phyloP scores from a whole-genome alignment of 495 filamentous ascomycete species.

The Penicillium robsamsonii region DNA sequence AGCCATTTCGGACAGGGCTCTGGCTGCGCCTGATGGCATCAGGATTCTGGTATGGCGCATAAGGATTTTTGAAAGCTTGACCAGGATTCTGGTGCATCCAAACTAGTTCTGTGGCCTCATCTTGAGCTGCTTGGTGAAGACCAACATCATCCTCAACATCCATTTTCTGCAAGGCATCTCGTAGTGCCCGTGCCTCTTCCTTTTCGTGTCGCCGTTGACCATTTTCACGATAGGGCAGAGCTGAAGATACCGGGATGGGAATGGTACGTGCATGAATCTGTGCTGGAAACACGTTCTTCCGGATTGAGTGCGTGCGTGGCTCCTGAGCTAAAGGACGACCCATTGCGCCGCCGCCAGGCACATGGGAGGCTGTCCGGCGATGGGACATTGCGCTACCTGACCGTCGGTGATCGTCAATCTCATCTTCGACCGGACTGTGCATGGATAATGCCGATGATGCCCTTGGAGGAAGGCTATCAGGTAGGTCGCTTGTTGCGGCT shows the following conservation, averaged over 20 bases:
- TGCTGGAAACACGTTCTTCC: conserved; percentile 46
- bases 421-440: conserved; percentile 22
- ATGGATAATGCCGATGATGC: conserved; percentile 49
- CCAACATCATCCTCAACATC: conserved; percentile 67
- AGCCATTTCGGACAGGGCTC: conserved; percentile 61
- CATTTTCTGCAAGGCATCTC: conserved; percentile 79
- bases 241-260: conserved; percentile 40
- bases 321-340: conserved; percentile 49
- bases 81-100: conserved; percentile 76
- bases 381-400: conserved; percentile 53
- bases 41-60: conserved; percentile 58
- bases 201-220: conserved; percentile 82
- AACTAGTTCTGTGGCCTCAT: conserved; percentile 85
- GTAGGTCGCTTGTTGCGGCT: conserved; percentile 32
- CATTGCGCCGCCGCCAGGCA: conserved; percentile 26
- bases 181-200: conserved; percentile 74
- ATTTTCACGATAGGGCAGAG: conserved; percentile 71
- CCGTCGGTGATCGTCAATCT: conserved; percentile 35
- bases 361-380: conserved; percentile 42
- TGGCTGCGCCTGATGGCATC: conserved; percentile 27
- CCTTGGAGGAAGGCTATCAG: conserved; percentile 41
- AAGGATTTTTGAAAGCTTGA: conserved; percentile 50
- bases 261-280: conserved; percentile 28
- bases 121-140: conserved; percentile 71
- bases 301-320: conserved; percentile 34